Conservation (phyloP, 2,329 filamentous ascomycete species). For the Ophiostoma australiae region DNA sequence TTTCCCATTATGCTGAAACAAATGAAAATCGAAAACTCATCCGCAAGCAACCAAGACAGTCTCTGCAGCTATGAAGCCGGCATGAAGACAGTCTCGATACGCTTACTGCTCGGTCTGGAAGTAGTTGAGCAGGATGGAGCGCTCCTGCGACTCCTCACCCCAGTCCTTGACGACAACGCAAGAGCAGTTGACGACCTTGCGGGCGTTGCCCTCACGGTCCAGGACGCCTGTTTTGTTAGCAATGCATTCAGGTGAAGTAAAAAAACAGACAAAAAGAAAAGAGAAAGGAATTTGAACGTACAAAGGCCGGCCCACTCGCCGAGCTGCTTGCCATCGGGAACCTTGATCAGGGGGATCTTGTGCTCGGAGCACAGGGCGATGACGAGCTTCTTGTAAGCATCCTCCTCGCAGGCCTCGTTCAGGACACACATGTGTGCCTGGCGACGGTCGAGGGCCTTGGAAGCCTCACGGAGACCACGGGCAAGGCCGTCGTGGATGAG, state of each 20-base stretch:
- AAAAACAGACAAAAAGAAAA: background rate
- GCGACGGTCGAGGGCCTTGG: slow-evolving; percentile 96
- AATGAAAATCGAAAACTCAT: slow-evolving; percentile 15
- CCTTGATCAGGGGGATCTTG: slow-evolving; percentile 99
- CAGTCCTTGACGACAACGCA: slow-evolving; percentile 99
- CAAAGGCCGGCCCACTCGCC: slow-evolving; percentile 99
- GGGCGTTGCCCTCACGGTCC: slow-evolving; percentile 97
- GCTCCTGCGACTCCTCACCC: slow-evolving; percentile 99
- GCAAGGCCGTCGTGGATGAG: slow-evolving; percentile 99
- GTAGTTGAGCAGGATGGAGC: slow-evolving; percentile 99
- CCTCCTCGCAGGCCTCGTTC: slow-evolving; percentile 99
- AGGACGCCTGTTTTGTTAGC: slow-evolving; percentile 67
- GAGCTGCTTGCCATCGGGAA: slow-evolving; percentile 98
- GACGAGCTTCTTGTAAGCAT: slow-evolving; percentile 99
- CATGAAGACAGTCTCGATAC: slow-evolving; percentile 9
- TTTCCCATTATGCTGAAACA: slow-evolving; percentile 14
- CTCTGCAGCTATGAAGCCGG: background rate
- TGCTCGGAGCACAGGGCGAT: slow-evolving; percentile 98
- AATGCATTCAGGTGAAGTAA: background rate
- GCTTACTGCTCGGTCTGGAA: slow-evolving; percentile 85
- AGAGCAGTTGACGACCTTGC: slow-evolving; percentile 99
- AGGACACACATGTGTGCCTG: slow-evolving; percentile 99
- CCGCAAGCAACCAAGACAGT: slow-evolving; percentile 12
- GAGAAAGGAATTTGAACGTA: slow-evolving; percentile 51
- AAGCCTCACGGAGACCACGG: slow-evolving; percentile 95